Conservation (phyloP, 345 rosid genomes). For the Citrus reticulata region DNA sequence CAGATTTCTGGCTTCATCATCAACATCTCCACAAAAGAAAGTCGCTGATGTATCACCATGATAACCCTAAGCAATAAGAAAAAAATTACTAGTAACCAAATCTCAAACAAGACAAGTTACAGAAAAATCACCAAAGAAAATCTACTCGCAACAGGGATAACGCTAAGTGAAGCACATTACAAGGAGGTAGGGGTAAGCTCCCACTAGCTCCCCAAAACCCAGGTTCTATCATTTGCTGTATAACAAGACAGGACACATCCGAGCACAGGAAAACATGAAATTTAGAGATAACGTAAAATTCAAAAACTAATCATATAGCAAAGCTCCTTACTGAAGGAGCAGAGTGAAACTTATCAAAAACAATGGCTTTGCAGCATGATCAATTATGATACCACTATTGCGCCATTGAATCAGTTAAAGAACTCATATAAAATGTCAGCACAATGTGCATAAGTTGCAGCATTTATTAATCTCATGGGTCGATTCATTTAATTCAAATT, state of each 20-base stretch:
- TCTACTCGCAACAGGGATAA: not conserved
- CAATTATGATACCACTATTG: not conserved
- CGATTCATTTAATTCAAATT: not conserved
- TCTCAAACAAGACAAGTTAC: not conserved
- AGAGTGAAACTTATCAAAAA: not conserved
- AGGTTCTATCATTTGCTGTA: not conserved
- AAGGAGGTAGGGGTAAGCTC: not conserved
- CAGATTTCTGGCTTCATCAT: slow-evolving; percentile 66
- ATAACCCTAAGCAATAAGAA: slow-evolving; percentile 53
- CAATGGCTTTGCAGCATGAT: not conserved
- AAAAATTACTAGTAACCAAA: not conserved
- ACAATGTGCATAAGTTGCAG: not conserved
- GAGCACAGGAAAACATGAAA: not conserved
- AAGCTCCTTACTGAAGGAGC: not conserved
- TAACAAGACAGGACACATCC: not conserved
- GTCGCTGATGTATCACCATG: slow-evolving; percentile 97
- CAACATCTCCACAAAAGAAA: slow-evolving; percentile 89
- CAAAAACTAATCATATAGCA: not conserved
- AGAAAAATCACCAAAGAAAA: slow-evolving; percentile 2
- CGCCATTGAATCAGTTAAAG: too few species aligned
- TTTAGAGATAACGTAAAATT: not conserved
- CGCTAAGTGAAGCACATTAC: not conserved
- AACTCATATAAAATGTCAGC: not conserved
- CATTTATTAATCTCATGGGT: not conserved
- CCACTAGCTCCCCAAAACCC: not conserved